phyloP scores from a whole-genome alignment of 495 filamentous ascomycete species.

The Penicillium turbatum region DNA sequence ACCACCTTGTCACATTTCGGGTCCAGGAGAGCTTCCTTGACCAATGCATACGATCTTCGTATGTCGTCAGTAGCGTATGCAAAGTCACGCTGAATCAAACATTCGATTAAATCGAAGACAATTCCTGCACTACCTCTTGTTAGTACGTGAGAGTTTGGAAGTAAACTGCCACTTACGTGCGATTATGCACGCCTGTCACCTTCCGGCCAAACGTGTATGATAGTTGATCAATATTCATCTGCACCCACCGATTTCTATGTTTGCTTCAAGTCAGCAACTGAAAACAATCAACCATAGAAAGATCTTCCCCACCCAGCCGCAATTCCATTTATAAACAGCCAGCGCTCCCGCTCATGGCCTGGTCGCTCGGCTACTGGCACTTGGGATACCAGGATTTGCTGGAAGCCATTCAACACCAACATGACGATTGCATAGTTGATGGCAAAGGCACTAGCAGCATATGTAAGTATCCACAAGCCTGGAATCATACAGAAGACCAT shows the following conservation, averaged over 20 bases:
- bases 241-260: slow-evolving; percentile 44
- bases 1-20: slow-evolving; percentile 64
- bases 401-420: slow-evolving; percentile 40
- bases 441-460: slow-evolving; percentile 31
- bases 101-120: slow-evolving; percentile 71
- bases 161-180: slow-evolving; percentile 46
- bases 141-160: neutral
- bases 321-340: slow-evolving; percentile 41
- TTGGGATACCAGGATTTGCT: slow-evolving; percentile 23
- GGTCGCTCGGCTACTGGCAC: slow-evolving; percentile 18
- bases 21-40: slow-evolving; percentile 29
- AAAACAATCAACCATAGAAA: neutral
- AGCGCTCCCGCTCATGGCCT: slow-evolving; percentile 29
- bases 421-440: slow-evolving; percentile 49
- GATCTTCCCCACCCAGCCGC: slow-evolving; percentile 25
- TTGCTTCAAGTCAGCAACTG: neutral
- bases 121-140: slow-evolving; percentile 45
- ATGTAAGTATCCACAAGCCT: slow-evolving; percentile 47
- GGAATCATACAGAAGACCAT: slow-evolving; percentile 42
- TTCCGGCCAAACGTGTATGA: slow-evolving; percentile 70
- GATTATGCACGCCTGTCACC: slow-evolving; percentile 78
- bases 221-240: slow-evolving; percentile 66
- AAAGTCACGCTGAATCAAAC: slow-evolving; percentile 72
- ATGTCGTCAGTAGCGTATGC: slow-evolving; percentile 67
- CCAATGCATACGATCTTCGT: slow-evolving; percentile 39